Evolutionary conservation across 805 yeast species (phyloP), one percentile per base, ranked within the genome.

Genomic region (Komagataella kurtzmanii): DNA sequence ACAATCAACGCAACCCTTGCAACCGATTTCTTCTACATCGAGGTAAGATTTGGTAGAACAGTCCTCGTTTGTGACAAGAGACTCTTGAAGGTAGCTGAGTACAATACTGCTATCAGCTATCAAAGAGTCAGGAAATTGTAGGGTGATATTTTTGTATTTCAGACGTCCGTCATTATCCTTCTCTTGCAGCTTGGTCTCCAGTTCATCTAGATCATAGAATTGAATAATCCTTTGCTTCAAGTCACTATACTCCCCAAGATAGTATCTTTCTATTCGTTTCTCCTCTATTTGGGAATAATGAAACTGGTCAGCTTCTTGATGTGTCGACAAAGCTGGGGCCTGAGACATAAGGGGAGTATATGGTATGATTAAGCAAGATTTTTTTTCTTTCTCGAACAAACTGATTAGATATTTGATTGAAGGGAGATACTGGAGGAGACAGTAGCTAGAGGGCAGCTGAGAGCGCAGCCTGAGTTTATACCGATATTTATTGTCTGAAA

Each of bases 121-220:
- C 44, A 90, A 67, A 4, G 68, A 54, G 63, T 95, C 99, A 0
- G 98, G 98, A 57, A 93, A 91, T 66, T 93, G 99, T 36, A 93
- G 69, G 0, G 98, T 89, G 2, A 90, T 75, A 23, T 74, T 71
- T 47, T 64, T 66, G 63, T 67, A 82, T 40, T 59, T 63, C 43
- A 55, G 59, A 44, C 50, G 52, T 0, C 60, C 59, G 24, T 60
- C 62, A 2, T 5, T 30, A 14, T 10, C 40, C 24, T 70, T 65
- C 3, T 60, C 57, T 17, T 54, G 52, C 36, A 68, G 53, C 52
- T 54, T 59, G 3, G 53, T 46, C 1, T 55, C 44, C 43, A 67
- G 53, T 47, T 59, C 54, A 2, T 57, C 59, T 53, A 87, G 56
- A 45, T 75, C 69, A 61, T 88, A 89, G 58, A 82, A 80, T 1